Evolutionary conservation across 805 yeast genomes (phyloP), one percentile per base, ranked within the genome.

Genomic region (Starmera dryadoides): DNA sequence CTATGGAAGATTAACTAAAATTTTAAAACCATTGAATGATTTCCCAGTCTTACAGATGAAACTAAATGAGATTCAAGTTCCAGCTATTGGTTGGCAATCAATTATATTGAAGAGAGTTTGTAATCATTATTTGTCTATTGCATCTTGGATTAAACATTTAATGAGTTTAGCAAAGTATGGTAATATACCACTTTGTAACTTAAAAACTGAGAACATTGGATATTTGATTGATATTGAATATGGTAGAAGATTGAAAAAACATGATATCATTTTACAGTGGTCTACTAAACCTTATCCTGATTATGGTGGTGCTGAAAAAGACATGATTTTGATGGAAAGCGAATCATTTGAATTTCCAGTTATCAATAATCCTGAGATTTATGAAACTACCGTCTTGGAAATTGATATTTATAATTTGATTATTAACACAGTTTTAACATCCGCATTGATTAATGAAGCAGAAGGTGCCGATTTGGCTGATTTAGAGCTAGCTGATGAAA

Each of bases 211-310:
- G 42, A 83, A 86, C 46, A 69, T 81, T 60, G 81, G 85, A 0
- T 85, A 77, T 49, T 65, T 88, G 50, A 83, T 91, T 42, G 99
- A 93, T 59, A 72, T 91, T 32, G 79, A 79, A 40, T 93, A 86
- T 58, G 95, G 98, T 0, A 69, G 98, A 51, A 69, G 79, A 37
- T 68, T 93, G 40, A 66, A 66, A 16, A 70, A 77, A 35, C 74
- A 76, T 35, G 76, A 79, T 43, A 74, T 85, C 31, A 81, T 91
- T 6, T 63, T 94, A 23, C 93, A 98, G 98, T 93, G 98, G 98
- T 85, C 95, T 0, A 75, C 80, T 4, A 69, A 70, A 15, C 84
- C 91, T 1, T 60, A 73, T 34, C 91, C 96, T 0, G 96, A 87
- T 53, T 81, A 76, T 52, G 97, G 96, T 23, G 96, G 95, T 1